A percentile compares a stretch with the other conserved stretches of the same genome.
Evolutionary conservation across 1,284 basidiomycete genomes (phyloP).

Genomic region (Naganishia cerealis): DNA sequence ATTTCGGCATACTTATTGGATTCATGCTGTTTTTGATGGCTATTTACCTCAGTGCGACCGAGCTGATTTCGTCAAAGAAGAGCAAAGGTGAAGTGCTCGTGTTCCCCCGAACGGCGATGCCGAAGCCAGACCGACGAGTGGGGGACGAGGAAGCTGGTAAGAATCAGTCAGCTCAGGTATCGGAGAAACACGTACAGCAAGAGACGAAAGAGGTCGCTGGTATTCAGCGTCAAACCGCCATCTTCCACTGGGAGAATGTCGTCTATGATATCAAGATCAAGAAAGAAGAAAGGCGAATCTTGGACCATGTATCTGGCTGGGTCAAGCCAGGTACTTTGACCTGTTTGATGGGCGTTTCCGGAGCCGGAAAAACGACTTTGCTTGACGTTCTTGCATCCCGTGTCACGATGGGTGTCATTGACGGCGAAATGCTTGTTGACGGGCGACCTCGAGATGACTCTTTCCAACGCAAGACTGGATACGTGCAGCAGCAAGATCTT

Average conservation of each 20-base stretch:
- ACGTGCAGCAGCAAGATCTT: slow-evolving; percentile 73
- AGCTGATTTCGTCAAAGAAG: slow-evolving; percentile 56
- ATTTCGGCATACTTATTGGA: slow-evolving; percentile 61
- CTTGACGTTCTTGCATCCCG: slow-evolving; percentile 81
- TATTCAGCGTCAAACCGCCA: slow-evolving; percentile 53
- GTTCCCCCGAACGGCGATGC: slow-evolving; percentile 55
- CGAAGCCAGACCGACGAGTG: slow-evolving; percentile 39
- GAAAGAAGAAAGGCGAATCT: slow-evolving; percentile 62
- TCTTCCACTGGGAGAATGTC: slow-evolving; percentile 56
- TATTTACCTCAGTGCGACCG: slow-evolving; percentile 61
- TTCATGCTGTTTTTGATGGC: slow-evolving; percentile 60
- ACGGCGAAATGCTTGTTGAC: slow-evolving; percentile 75
- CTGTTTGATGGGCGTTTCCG: slow-evolving; percentile 66
- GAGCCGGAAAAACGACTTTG: slow-evolving; percentile 73
- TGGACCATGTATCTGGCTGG: slow-evolving; percentile 79
- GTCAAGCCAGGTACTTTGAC: slow-evolving; percentile 80
- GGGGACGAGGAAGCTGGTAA: slow-evolving; percentile 30
- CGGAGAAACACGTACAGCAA: slow-evolving; percentile 27
- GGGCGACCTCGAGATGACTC: slow-evolving; percentile 69
- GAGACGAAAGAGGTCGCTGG: slow-evolving; percentile 38
- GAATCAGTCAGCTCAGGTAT: too few species aligned
- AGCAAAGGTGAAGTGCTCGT: slow-evolving; percentile 59
- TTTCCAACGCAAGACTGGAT: slow-evolving; percentile 65
- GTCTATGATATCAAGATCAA: slow-evolving; percentile 61
- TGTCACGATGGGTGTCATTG: slow-evolving; percentile 74